A percentile compares a stretch with the other conserved stretches of the same genome.
Evolutionary conservation across 441 rosid genomes (phyloP).

Genomic region (Flueggea neowawraea): DNA sequence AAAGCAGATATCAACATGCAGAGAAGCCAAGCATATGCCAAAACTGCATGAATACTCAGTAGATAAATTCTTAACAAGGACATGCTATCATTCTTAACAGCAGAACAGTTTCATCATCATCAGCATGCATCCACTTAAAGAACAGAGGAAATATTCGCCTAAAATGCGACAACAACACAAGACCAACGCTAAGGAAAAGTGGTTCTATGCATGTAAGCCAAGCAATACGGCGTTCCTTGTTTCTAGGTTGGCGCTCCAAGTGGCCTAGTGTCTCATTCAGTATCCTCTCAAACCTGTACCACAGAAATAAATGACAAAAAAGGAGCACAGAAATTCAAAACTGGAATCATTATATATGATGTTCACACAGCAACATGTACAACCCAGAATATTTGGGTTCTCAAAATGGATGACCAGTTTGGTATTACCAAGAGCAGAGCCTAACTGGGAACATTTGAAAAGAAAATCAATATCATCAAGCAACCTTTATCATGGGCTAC

Average conservation of each 20-base stretch:
- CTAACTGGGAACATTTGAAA: not conserved
- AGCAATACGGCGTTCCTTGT: conserved; percentile 56
- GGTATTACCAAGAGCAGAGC: too few relatives aligned
- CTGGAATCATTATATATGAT: not conserved
- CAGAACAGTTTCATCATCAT: conserved; percentile 71
- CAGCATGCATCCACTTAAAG: conserved; percentile 89
- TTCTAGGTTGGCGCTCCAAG: conserved; percentile 90
- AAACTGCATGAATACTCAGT: not conserved
- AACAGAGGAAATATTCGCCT: conserved; percentile 76
- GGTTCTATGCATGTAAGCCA: conserved; percentile 79
- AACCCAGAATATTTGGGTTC: too few relatives aligned
- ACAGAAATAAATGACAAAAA: not conserved
- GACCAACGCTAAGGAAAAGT: conserved; percentile 54
- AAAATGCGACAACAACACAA: conserved; percentile 74
- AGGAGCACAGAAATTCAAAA: not conserved
- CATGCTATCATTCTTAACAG: conserved; percentile 34
- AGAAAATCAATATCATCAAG: too few relatives aligned
- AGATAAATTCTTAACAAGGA: not conserved
- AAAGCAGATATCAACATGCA: not conserved
- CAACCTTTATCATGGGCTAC: conserved; percentile 59
- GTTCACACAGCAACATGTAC: too few relatives aligned
- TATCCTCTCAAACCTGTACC: conserved; percentile 65
- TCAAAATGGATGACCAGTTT: too few relatives aligned
- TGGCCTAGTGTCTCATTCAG: conserved; percentile 86
- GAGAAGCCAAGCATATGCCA: not conserved